Evolutionary conservation across 2,329 filamentous ascomycete genomes (phyloP), one percentile per base, ranked within the genome.

Genomic region (Aspergillus japonicus): DNA sequence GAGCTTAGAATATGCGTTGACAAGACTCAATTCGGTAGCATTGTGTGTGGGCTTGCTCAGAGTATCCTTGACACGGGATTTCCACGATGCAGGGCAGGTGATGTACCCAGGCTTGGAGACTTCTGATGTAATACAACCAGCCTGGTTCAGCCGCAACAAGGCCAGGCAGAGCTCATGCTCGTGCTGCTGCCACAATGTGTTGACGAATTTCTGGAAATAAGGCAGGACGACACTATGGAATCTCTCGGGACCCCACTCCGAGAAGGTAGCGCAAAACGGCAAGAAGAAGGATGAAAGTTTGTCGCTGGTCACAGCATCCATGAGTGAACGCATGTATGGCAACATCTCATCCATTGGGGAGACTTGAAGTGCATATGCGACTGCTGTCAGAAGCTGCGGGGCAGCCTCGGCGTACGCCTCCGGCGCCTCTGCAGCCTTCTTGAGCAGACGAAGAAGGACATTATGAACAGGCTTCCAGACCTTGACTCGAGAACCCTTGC

Each of bases 201-300:
- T 80, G 62, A 96, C 82, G 68, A 95, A 97, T 85, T 86, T 91
- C 73, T 96, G 91, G 66, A 98, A 92, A 59, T 90, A 87, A 42
- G 87, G 88, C 7, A 93, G 81, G 33, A 96, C 83, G n/a, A 97
- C 80, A 64, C 86, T 88, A 56, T 87, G 85, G 71, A 98, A 99
- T 44, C 90, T 85, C 56, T 88, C 85, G 1, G 83, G 73, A 50
- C 92, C 88, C 39, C 96, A 80, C 56, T 91, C 85, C 0, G 91
- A 88, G 66, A 95, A 88, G 55, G 91, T 88, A 14, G 89, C 88
- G 75, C 92, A 97, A 74, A 98, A 96, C 0, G 87, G 84, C 48
- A 98, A 83, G 73, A 96, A 98, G 80, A 88, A 89, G 54, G 77
- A 77, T 69, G 88, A 85, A 68, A 93, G 83, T 1, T 83, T 82